Percentiles rank a stretch among this genome's conserved stretches.
Evolutionary conservation across 2,329 filamentous ascomycete genomes (phyloP).

Genomic region (Epichloe aotearoae): DNA sequence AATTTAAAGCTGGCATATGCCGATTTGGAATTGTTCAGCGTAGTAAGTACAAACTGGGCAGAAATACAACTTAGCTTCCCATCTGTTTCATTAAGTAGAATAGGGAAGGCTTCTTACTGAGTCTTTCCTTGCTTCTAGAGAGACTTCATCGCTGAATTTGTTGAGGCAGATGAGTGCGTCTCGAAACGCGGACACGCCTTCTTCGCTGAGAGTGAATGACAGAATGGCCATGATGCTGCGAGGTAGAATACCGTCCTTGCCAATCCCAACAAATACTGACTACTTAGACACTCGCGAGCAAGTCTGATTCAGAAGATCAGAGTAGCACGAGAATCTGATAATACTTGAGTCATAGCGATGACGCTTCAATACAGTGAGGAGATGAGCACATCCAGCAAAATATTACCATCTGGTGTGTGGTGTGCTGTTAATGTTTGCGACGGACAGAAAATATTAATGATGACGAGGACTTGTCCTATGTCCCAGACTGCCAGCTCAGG

Average conservation of each 20-base stretch:
- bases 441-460: too few relatives aligned
- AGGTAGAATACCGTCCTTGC: background rate
- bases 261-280: background rate
- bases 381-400: background rate
- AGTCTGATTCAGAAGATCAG: background rate
- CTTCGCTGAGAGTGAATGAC: constrained; percentile 60
- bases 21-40: constrained; percentile 68
- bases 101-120: constrained; percentile 32
- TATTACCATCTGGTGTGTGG: background rate
- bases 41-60: constrained; percentile 54
- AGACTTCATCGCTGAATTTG: constrained; percentile 71
- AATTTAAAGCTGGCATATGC: constrained; percentile 64
- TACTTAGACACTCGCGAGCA: background rate
- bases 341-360: background rate
- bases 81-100: background rate
- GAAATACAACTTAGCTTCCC: background rate
- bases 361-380: background rate
- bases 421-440: too few relatives aligned
- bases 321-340: background rate
- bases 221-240: constrained; percentile 41
- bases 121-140: constrained; percentile 57
- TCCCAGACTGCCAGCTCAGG: too few relatives aligned
- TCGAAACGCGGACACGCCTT: constrained; percentile 56
- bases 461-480: too few relatives aligned
- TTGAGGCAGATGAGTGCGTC: constrained; percentile 61